phyloP scores from a whole-genome alignment of 352 stramenopile species.

The Phytophthora cactorum region DNA sequence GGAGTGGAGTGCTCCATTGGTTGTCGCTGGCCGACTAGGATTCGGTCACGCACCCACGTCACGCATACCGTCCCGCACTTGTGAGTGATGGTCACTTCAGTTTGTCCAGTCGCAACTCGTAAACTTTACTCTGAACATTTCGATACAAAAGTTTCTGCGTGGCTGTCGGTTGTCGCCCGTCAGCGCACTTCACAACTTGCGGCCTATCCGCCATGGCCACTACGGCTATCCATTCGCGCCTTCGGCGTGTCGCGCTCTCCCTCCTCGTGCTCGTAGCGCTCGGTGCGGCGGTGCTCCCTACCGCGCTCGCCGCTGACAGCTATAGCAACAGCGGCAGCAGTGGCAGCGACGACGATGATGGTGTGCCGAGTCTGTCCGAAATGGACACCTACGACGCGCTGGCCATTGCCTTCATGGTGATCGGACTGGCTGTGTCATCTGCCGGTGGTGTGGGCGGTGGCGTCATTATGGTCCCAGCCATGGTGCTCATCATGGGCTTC shows the following conservation, averaged over 20 bases:
- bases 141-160: constrained; percentile 2
- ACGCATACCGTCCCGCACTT: neutral
- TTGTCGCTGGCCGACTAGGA: constrained; percentile 7
- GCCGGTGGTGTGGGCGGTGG: constrained; percentile 59
- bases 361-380: constrained; percentile 36
- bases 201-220: constrained; percentile 9
- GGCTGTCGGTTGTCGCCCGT: neutral
- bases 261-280: constrained; percentile 21
- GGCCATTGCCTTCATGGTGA: constrained; percentile 55
- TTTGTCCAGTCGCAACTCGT: neutral
- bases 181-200: constrained; percentile 21
- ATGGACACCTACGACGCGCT: constrained; percentile 51
- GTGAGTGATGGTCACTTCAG: constrained; percentile 9
- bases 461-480: constrained; percentile 58
- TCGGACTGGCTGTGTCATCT: constrained; percentile 53
- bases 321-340: neutral
- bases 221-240: neutral
- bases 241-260: constrained; percentile 1
- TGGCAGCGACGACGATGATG: constrained; percentile 24
- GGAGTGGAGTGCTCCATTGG: neutral
- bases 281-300: neutral
- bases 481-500: constrained; percentile 72
- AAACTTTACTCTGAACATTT: neutral
- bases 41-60: constrained; percentile 11
- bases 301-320: constrained; percentile 6